phyloP scores from a whole-genome alignment of 345 rosid genomes.

The Erysimum cheiranthoides region DNA sequence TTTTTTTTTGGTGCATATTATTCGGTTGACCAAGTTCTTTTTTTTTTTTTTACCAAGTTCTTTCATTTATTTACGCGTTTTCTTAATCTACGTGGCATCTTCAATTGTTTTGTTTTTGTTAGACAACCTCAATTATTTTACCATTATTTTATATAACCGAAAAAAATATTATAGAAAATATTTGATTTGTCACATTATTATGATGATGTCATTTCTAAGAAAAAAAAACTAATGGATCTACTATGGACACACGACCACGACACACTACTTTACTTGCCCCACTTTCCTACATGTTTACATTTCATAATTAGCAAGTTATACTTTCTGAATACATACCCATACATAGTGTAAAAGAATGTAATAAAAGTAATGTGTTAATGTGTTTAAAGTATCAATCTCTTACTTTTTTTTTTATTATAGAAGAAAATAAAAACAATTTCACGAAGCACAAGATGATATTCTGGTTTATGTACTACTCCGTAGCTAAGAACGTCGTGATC shows the following conservation, averaged over 20 bases:
- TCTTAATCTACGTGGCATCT: background rate
- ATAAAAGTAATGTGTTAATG: too few relatives aligned
- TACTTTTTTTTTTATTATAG: background rate
- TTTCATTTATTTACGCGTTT: constrained; percentile 18
- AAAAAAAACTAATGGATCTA: too few relatives aligned
- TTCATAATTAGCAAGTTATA: background rate
- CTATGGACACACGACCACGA: too few relatives aligned
- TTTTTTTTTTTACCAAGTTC: too few relatives aligned
- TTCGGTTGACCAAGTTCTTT: constrained; percentile 1
- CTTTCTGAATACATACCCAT: background rate
- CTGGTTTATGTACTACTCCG: background rate
- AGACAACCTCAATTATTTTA: background rate
- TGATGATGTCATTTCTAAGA: too few relatives aligned
- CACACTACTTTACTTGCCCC: background rate
- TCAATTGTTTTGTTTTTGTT: background rate
- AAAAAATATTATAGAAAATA: too few relatives aligned
- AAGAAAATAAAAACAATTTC: background rate
- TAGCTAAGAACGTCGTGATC: constrained; percentile 19
- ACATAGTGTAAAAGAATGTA: background rate
- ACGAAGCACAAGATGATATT: background rate
- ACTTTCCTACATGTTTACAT: background rate
- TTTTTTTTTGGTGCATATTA: too few relatives aligned
- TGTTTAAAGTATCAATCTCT: background rate
- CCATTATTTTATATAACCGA: too few relatives aligned
- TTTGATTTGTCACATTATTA: too few relatives aligned